phyloP scores from a whole-genome alignment of 108 stramenopile genomes.

The Skeletonema marinoi region DNA sequence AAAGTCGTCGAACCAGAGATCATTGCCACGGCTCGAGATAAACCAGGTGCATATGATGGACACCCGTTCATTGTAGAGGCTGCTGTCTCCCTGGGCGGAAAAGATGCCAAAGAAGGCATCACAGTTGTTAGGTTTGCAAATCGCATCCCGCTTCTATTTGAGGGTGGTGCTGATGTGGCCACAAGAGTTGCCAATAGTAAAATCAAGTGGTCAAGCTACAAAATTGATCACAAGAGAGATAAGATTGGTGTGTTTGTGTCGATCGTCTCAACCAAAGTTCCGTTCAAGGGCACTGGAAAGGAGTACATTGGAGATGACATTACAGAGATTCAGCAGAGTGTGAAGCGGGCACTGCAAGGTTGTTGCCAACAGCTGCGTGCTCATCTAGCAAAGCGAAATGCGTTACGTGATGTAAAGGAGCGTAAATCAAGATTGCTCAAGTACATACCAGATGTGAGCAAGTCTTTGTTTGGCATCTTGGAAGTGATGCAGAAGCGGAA shows the following conservation, averaged over 20 bases:
- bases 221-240: slow-evolving; percentile 94
- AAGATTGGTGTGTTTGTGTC: slow-evolving; percentile 95
- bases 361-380: slow-evolving; percentile 81
- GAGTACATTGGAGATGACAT: slow-evolving; percentile 94
- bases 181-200: slow-evolving; percentile 88
- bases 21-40: slow-evolving; percentile 82
- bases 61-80: slow-evolving; percentile 98
- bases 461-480: slow-evolving; percentile 72
- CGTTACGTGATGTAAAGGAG: slow-evolving; percentile 79
- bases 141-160: slow-evolving; percentile 96
- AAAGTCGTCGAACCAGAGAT: slow-evolving; percentile 91
- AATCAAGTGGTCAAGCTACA: slow-evolving; percentile 92
- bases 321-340: slow-evolving; percentile 78
- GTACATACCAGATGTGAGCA: slow-evolving; percentile 82
- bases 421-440: slow-evolving; percentile 76
- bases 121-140: slow-evolving; percentile 97
- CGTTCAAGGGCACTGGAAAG: slow-evolving; percentile 98
- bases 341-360: slow-evolving; percentile 76
- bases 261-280: slow-evolving; percentile 96
- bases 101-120: slow-evolving; percentile 89
- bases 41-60: slow-evolving; percentile 84
- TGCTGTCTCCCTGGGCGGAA: slow-evolving; percentile 93
- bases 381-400: slow-evolving; percentile 75
- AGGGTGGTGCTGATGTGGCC: slow-evolving; percentile 94
- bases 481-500: slow-evolving; percentile 76